A percentile compares a stretch with the other conserved stretches of the same genome.
Evolutionary conservation across 805 yeast genomes (phyloP).

Genomic region (Wickerhamomyces pijperi): DNA sequence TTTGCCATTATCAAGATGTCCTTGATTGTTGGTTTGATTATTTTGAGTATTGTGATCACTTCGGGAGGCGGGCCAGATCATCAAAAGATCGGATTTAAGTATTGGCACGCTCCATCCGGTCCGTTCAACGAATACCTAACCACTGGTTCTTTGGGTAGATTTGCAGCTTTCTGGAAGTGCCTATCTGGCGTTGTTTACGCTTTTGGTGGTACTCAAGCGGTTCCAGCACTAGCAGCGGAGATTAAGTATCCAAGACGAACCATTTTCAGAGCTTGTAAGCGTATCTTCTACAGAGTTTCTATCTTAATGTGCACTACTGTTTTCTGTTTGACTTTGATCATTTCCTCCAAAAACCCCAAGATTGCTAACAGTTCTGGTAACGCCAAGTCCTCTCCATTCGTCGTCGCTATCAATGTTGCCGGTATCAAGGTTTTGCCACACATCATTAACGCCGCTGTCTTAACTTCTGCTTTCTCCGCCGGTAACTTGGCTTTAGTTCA

Average conservation of each 20-base stretch:
- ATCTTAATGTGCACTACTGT: slow-evolving; percentile 21
- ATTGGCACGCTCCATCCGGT: slow-evolving; percentile 17
- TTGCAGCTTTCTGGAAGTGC: slow-evolving; percentile 44
- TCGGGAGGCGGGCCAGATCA: slow-evolving; percentile 51
- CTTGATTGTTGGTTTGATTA: slow-evolving; percentile 47
- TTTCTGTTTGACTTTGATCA: slow-evolving; percentile 24
- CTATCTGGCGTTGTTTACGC: slow-evolving; percentile 56
- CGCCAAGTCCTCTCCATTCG: slow-evolving; percentile 28
- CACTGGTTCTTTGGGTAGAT: slow-evolving; percentile 37
- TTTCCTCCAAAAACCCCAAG: slow-evolving; percentile 20
- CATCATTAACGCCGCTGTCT: slow-evolving; percentile 27
- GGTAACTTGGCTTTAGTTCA: slow-evolving; percentile 22
- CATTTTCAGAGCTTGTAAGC: slow-evolving; percentile 46
- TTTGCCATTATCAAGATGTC: slow-evolving; percentile 45
- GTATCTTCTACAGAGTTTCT: slow-evolving; percentile 22
- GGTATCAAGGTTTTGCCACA: slow-evolving; percentile 27
- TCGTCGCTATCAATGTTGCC: slow-evolving; percentile 37
- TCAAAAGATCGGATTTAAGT: slow-evolving; percentile 24
- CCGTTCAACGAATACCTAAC: slow-evolving; percentile 20
- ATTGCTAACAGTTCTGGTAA: slow-evolving; percentile 22
- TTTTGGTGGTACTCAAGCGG: slow-evolving; percentile 46
- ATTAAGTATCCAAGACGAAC: slow-evolving; percentile 43
- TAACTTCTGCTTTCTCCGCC: slow-evolving; percentile 27
- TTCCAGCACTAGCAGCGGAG: slow-evolving; percentile 44
- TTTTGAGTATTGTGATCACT: slow-evolving; percentile 37